phyloP scores from a whole-genome alignment of 495 filamentous ascomycete species.

The Rostrohypoxylon terebratum region DNA sequence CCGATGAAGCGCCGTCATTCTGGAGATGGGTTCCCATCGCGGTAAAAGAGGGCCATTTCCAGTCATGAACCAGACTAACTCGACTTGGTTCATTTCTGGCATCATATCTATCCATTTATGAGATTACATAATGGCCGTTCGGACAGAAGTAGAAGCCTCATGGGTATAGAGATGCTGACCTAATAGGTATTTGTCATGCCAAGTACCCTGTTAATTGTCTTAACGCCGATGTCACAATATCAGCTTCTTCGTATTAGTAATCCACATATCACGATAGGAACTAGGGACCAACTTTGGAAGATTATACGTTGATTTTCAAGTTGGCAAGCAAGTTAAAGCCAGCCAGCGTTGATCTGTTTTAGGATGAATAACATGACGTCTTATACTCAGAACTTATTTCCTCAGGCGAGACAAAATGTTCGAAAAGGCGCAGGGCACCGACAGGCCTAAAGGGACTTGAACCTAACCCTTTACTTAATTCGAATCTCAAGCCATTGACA shows the following conservation, averaged over 20 bases:
- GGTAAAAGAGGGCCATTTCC: not conserved
- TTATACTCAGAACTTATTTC: too few species aligned
- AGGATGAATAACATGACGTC: not conserved
- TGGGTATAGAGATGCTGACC: not conserved
- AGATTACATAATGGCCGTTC: not conserved
- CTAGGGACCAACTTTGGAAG: too few species aligned
- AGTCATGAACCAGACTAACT: not conserved
- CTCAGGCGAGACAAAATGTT: too few species aligned
- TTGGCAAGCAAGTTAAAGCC: not conserved
- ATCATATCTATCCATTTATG: not conserved
- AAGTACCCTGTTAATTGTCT: not conserved
- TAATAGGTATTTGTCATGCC: not conserved
- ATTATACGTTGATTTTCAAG: not conserved
- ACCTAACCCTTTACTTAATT: too few species aligned
- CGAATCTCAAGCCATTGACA: not conserved
- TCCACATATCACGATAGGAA: not conserved
- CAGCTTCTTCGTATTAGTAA: constrained; percentile 1
- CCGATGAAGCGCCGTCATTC: not conserved
- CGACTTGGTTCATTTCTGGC: not conserved
- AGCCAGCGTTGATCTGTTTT: too few species aligned
- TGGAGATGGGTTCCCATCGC: not conserved
- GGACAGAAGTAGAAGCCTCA: not conserved
- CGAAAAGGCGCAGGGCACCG: too few species aligned
- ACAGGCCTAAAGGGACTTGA: too few species aligned
- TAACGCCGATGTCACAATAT: not conserved